A percentile compares a stretch with the other conserved stretches of the same genome.
Conservation (phyloP, 352 stramenopile genomes). For the Pythium sukuiense region DNA sequence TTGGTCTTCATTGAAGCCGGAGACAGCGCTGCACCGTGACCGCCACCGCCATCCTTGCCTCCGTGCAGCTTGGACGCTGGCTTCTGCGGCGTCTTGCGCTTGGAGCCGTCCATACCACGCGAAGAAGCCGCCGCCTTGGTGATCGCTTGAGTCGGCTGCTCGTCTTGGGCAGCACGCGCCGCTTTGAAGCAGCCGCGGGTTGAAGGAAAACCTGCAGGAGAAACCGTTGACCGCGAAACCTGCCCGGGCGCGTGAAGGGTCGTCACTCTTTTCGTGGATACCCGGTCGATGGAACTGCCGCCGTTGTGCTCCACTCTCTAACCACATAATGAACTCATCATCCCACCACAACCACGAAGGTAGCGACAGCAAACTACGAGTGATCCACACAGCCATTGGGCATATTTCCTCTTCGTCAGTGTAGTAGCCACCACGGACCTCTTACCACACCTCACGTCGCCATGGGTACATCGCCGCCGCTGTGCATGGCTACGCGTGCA, state of each 20-base stretch:
- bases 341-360: background rate
- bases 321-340: background rate
- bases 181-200: background rate
- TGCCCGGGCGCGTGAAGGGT: conserved; percentile 16
- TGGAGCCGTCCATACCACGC: conserved; percentile 21
- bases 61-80: conserved; percentile 3
- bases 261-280: conserved; percentile 19
- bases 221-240: conserved; percentile 17
- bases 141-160: background rate
- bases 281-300: background rate
- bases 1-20: conserved; percentile 1
- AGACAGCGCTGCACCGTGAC: background rate
- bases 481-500: conserved; percentile 31
- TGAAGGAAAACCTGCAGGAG: background rate
- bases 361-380: background rate
- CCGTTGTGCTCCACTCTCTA: background rate
- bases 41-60: background rate
- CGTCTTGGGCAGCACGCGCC: background rate
- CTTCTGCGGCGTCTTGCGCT: conserved; percentile 25
- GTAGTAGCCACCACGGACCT: background rate
- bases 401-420: background rate
- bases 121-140: background rate
- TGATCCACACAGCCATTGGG: background rate
- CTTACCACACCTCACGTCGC: conserved; percentile 13
- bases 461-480: conserved; percentile 8